Evolutionary conservation across 495 filamentous ascomycete genomes (phyloP).

Genomic region (Hyaloscypha finlandica): DNA sequence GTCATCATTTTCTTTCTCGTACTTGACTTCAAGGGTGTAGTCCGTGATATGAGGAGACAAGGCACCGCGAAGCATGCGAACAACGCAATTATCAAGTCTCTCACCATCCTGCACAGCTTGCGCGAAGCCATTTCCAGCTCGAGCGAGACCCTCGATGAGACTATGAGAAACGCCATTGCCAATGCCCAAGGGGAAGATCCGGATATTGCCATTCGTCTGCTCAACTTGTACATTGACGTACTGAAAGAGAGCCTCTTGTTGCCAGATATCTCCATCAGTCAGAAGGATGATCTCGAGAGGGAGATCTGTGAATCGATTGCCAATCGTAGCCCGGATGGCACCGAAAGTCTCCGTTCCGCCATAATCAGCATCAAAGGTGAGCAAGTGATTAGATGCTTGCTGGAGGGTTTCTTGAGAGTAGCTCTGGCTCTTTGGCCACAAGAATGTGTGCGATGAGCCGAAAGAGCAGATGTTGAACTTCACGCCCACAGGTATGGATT

Average conservation of each 20-base stretch:
- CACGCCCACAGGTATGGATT: slow-evolving; percentile 64
- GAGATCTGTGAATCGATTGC: slow-evolving; percentile 50
- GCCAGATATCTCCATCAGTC: slow-evolving; percentile 72
- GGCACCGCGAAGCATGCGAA: slow-evolving; percentile 71
- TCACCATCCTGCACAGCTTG: slow-evolving; percentile 61
- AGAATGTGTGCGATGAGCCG: slow-evolving; percentile 50
- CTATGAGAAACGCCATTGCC: slow-evolving; percentile 61
- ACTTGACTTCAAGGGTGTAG: slow-evolving; percentile 62
- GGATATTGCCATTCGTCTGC: slow-evolving; percentile 49
- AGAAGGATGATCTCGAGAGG: slow-evolving; percentile 66
- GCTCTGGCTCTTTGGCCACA: slow-evolving; percentile 58
- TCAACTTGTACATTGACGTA: slow-evolving; percentile 54
- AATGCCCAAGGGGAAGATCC: slow-evolving; percentile 69
- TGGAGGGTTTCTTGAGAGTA: slow-evolving; percentile 56
- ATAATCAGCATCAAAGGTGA: slow-evolving; percentile 50
- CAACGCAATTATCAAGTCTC: slow-evolving; percentile 61
- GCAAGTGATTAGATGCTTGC: slow-evolving; percentile 51
- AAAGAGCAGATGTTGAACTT: slow-evolving; percentile 80
- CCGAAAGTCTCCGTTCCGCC: slow-evolving; percentile 70
- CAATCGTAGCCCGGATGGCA: slow-evolving; percentile 54
- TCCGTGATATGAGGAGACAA: slow-evolving; percentile 60
- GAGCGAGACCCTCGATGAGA: slow-evolving; percentile 67
- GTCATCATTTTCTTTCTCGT: slow-evolving; percentile 50
- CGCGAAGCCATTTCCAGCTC: slow-evolving; percentile 66
- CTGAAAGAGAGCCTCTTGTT: slow-evolving; percentile 54